Evolutionary conservation across 352 stramenopile genomes (phyloP), one percentile per base, ranked within the genome.

Genomic region (Globisporangium cylindrosporum): DNA sequence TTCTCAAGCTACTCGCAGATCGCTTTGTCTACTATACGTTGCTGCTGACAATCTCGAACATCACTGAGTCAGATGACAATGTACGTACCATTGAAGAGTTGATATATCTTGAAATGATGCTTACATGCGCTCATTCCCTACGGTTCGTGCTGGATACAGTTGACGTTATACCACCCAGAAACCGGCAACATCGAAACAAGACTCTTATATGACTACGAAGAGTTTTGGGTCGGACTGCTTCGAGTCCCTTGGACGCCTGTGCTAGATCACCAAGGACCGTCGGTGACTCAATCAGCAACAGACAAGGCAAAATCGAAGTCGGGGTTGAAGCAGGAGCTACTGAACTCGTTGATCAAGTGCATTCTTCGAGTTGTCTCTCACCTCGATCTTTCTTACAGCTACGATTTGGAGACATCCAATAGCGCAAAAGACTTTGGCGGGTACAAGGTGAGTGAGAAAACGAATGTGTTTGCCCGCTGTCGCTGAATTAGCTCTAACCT

Each of bases 181-280:
- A 94, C 88, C 7, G 88, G 88, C 27, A 77, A 82, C 36, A 24
- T 79, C 4, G 88, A 90, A 57, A 89, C 83, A 59, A 88, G 88
- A 25, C 76, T 94, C 34, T 62, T 95, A 8, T 95, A 86, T 59
- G 85, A 92, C 12, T 94, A 89, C 53, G 84, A 93, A 71, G 73
- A 74, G 1, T 80, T 95, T 24, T 95, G 88, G 86, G n/a, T 71
- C 24, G 66, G 59, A 20, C 6, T 71, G 6, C 48, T 72, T 61
- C 60, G 61, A 24, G 41, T 49, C 4, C 41, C 66, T 20, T 18
- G 18, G 4, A 2, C n/a, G 10, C 9, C 36, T 41, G 43, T 58
- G 8, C 36, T 46, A n/a, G 15, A 43, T 15, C n/a, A 2, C 15
- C 41, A 72, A 71, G 55, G 36, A 59, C 4, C 15, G 54, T 15